Evolutionary conservation across 768 basidiomycete species (phyloP).

Genomic region (Boletus eberwhitei): DNA sequence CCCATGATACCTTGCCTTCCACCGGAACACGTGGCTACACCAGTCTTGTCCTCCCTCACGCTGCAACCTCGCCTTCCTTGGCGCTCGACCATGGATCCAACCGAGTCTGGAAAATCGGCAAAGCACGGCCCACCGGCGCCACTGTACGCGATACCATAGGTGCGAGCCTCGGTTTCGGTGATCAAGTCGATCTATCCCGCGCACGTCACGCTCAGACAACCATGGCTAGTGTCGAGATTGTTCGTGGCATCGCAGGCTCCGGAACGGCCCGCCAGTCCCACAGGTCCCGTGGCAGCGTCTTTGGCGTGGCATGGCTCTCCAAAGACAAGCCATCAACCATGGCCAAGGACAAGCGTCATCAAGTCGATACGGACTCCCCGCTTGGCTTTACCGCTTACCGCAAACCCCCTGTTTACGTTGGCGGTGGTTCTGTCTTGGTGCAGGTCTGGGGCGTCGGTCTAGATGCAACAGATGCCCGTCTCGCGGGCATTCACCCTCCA

Average conservation of each 20-base stretch:
- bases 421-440: constrained; percentile 67
- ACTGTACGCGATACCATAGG: constrained; percentile 25
- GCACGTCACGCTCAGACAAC: constrained; percentile 81
- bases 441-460: constrained; percentile 90
- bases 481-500: constrained; percentile 48
- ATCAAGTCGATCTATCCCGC: constrained; percentile 68
- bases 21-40: constrained; percentile 59
- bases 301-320: constrained; percentile 29
- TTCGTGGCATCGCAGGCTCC: constrained; percentile 46
- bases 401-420: constrained; percentile 69
- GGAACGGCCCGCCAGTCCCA: constrained; percentile 12
- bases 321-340: constrained; percentile 21
- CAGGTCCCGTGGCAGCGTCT: constrained; percentile 23
- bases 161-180: constrained; percentile 32
- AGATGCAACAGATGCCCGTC: constrained; percentile 66
- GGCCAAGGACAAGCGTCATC: constrained; percentile 8
- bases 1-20: constrained; percentile 32
- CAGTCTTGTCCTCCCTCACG: constrained; percentile 49
- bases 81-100: constrained; percentile 9
- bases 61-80: constrained; percentile 22
- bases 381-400: constrained; percentile 71
- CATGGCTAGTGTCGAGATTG: constrained; percentile 85
- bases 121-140: constrained; percentile 3
- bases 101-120: constrained; percentile 27
- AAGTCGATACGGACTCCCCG: constrained; percentile 27